A percentile compares a stretch with the other conserved stretches of the same genome.
phyloP scores from a whole-genome alignment of 257 asterid species.

The Solanum pinnatisectum region DNA sequence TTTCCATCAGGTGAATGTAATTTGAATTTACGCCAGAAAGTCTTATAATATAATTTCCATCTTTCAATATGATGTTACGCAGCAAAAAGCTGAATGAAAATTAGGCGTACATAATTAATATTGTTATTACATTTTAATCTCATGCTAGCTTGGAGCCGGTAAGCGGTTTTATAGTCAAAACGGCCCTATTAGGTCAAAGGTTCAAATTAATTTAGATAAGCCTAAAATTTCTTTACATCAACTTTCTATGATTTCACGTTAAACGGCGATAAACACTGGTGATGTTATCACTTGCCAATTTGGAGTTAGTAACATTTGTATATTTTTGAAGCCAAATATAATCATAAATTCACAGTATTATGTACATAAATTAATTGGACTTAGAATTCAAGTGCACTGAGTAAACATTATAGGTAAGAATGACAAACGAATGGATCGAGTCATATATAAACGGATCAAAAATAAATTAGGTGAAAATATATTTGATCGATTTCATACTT shows the following conservation, averaged over 20 bases:
- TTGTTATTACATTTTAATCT: too few species aligned
- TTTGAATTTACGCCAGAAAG: background rate
- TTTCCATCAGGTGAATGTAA: background rate
- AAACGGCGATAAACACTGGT: background rate
- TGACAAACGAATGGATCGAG: background rate
- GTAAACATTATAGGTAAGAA: background rate
- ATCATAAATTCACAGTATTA: background rate
- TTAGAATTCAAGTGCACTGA: background rate
- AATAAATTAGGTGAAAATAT: background rate
- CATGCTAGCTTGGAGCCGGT: too few species aligned
- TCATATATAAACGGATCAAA: background rate
- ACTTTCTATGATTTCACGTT: conserved; percentile 29
- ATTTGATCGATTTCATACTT: background rate
- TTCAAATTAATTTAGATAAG: background rate
- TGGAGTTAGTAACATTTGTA: background rate
- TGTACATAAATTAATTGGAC: background rate
- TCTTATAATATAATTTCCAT: background rate
- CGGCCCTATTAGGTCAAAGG: background rate
- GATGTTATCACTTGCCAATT: background rate
- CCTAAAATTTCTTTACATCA: conserved; percentile 7
- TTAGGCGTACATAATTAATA: background rate
- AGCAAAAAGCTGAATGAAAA: background rate
- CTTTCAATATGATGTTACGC: background rate
- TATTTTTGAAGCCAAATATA: background rate
- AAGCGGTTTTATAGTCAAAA: too few species aligned